Base-by-base conservation (phyloP, 352 stramenopile species). In the Pythium aristosporum region DNA sequence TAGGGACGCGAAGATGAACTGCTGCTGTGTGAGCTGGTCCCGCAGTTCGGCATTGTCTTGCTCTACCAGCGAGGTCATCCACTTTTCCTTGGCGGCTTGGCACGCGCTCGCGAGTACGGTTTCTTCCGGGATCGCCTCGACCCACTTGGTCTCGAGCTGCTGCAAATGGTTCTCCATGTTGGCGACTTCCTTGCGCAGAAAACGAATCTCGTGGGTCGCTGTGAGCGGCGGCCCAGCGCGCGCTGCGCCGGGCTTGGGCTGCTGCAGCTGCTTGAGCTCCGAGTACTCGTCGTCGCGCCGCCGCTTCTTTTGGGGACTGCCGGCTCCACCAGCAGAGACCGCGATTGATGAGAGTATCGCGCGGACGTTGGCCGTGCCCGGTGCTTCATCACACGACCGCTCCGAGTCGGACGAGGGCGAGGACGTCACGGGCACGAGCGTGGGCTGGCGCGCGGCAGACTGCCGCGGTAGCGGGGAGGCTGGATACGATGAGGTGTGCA, bases 1-100 rank as follows among this genome's bases (percentile, higher is more conserved):
- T 18, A 89, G 63, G 1, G 80, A 85, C 28, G 80, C 80, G 16
- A 89, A 71, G 53, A 84, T 82, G 37, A 88, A 69, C 63, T 88
- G 79, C 60, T 88, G 79, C 61, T 89, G 77, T 42, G 80, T 51
- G 18, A 86, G 63, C 62, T 87, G 80, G 64, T 85, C 72, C 48
- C 80, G 80, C 28, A 89, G 72, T 60, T 74, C 60, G 4, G 65
- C 67, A 51, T 89, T 89, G 21, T 85, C 60, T 37, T 73, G 55
- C 30, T 89, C 80, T 3, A 80, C 65, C 50, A 87, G 68, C 9
- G 68, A 57, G 0, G 74, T 77, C 11, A 76, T 69, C 77, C 77
- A 89, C 57, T 85, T 87, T 57, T 72, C 52, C 55, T 86, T 85
- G 57, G 77, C 77, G 10, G 77, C 70, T 5, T 72, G 61, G 41